Base-by-base conservation (phyloP, 2,329 filamentous ascomycete genomes). In the Pleoardoris graminearum region DNA sequence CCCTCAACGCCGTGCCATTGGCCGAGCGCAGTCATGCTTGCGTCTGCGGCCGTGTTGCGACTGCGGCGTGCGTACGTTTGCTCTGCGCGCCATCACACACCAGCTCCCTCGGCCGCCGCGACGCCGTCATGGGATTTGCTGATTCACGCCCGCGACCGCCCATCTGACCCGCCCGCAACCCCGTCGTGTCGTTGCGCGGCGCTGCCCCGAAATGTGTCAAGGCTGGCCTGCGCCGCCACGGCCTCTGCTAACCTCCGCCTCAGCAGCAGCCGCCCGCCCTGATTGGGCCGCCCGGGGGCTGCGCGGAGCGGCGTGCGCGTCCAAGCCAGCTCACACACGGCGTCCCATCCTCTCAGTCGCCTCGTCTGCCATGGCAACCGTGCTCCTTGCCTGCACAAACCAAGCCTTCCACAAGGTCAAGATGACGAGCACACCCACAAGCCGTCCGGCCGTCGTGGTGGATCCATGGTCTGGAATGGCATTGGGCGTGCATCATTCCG, bases 161-260 rank as follows among this genome's bases (percentile, higher is more conserved):
- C 58, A 59, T 59, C 59, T 62, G 61, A 62, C 62, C 60, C 60
- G 59, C 55, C 47, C 54, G 22, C 49, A 51, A 35, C 36, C 44
- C 21, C 33, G 32, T 53, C 53, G 48, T 54, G 35, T 54, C 52
- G 39, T 53, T 41, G 35, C 21, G 48, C 17, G 32, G 19, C 48
- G 33, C 38, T 55, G 53, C 17, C 48, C 53, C 49, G 39, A 49
- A 44, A 48, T 44, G 38, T 51, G 45, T 32, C 47, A 21, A 49
- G 47, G 37, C 47, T 50, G 25, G 19, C 44, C 47, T 51, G 46
- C 27, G 46, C 36, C 46, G 46, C 46, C 48, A 23, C 46, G 46
- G 27, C 37, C 47, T 48, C 47, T 25, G 46, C 47, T 33, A 41
- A 22, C 47, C 45, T 48, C 45, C 23, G 45, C 45, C 45, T 48